A percentile compares a stretch with the other conserved stretches of the same genome.
Evolutionary conservation across 2,329 filamentous ascomycete genomes (phyloP).

Genomic region (Stagonosporopsis rhizophila): DNA sequence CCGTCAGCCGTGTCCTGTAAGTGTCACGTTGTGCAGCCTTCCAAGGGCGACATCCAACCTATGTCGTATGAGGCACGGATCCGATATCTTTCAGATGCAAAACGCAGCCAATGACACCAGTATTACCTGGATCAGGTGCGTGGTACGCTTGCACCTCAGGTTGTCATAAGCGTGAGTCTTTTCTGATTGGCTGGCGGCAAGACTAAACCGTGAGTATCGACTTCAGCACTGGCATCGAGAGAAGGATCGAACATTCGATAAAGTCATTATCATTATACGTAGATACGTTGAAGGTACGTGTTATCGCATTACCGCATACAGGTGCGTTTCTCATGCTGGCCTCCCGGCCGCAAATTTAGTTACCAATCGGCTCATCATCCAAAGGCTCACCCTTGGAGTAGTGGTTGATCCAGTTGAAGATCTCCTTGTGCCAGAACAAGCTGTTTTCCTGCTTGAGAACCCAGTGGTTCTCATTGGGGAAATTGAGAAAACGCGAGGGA

Average conservation of each 20-base stretch:
- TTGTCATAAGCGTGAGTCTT: not conserved
- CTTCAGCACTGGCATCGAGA: not conserved
- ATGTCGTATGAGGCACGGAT: conserved; percentile 1
- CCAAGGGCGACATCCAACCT: not conserved
- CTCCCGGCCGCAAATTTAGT: conserved; percentile 24
- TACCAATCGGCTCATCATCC: conserved; percentile 39
- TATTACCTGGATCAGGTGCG: not conserved
- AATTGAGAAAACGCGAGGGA: conserved; percentile 78
- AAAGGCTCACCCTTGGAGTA: conserved; percentile 42
- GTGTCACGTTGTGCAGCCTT: not conserved
- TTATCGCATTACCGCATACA: conserved; percentile 10
- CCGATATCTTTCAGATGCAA: not conserved
- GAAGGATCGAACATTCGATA: not conserved
- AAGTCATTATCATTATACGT: conserved; percentile 24
- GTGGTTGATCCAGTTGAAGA: conserved; percentile 52
- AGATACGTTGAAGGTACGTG: conserved; percentile 9
- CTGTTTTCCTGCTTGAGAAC: conserved; percentile 90
- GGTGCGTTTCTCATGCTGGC: not conserved
- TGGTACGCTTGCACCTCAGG: not conserved
- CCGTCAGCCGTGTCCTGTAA: not conserved
- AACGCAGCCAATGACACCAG: not conserved
- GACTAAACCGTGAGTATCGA: not conserved
- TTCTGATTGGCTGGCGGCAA: not conserved
- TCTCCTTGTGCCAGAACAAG: conserved; percentile 80
- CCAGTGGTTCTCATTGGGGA: conserved; percentile 82